Percentiles rank a stretch among this genome's conserved stretches.
Conservation (phyloP, 257 asterid species). For the Capsicum pubescens region DNA sequence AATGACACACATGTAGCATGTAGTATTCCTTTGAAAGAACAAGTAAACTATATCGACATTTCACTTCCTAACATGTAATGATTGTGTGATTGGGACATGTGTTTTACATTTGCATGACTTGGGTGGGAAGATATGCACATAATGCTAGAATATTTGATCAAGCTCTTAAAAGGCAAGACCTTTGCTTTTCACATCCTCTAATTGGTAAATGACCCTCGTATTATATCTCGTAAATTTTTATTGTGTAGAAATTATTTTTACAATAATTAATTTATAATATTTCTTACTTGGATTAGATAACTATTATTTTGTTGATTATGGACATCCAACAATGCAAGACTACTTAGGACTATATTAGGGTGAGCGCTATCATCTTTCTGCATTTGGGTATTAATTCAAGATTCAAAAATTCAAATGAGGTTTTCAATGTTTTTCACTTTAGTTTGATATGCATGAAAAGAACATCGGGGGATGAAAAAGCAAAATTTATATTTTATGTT, state of each 20-base stretch:
- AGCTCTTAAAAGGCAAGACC: not conserved
- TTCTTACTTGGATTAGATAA: not conserved
- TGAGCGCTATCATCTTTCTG: not conserved
- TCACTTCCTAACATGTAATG: not conserved
- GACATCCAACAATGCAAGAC: not conserved
- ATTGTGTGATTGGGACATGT: constrained; percentile 12
- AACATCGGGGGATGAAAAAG: not conserved
- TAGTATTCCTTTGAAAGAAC: not conserved
- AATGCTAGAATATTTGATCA: not conserved
- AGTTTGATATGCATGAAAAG: not conserved
- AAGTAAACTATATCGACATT: not conserved
- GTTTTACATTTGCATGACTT: constrained; percentile 2
- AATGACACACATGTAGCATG: constrained; percentile 9
- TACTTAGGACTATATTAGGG: not conserved
- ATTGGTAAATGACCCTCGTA: not conserved
- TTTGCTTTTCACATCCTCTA: not conserved
- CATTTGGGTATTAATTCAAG: not conserved
- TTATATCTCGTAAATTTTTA: not conserved
- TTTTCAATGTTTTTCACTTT: not conserved
- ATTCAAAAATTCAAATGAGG: not conserved
- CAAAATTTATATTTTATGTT: not conserved
- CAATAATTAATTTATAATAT: not conserved
- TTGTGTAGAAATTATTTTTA: not conserved
- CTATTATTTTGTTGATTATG: not conserved
- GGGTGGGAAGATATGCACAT: not conserved